phyloP scores from a whole-genome alignment of 805 yeast genomes.

The Kodamaea laetipori region DNA sequence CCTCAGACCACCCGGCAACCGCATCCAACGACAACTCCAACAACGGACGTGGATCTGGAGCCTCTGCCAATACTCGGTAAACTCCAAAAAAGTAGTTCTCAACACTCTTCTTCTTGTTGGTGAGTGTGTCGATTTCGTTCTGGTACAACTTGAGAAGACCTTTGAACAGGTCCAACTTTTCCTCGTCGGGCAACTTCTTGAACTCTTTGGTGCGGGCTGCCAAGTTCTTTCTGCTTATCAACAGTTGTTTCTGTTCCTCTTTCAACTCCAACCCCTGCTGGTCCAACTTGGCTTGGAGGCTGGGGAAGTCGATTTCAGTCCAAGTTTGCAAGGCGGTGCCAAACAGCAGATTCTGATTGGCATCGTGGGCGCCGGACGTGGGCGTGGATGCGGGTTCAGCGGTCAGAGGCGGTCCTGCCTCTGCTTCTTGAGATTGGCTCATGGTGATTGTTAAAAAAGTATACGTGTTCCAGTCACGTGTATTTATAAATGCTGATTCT shows the following conservation, averaged over 20 bases:
- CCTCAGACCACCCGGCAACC: conserved; percentile 55
- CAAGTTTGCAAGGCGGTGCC: conserved; percentile 63
- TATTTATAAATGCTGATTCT: too few species aligned
- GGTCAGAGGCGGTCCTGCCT: background rate
- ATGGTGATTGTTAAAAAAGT: background rate
- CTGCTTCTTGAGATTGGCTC: conserved; percentile 1
- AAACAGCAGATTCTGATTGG: conserved; percentile 1
- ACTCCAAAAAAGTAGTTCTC: conserved; percentile 74
- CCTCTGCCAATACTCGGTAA: conserved; percentile 78
- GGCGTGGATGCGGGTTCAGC: background rate
- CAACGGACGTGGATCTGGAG: conserved; percentile 90
- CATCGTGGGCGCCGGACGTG: background rate
- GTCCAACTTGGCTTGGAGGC: conserved; percentile 73
- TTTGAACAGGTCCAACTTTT: conserved; percentile 66
- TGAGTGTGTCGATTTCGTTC: conserved; percentile 80
- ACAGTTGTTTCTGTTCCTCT: conserved; percentile 65
- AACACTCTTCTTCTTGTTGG: conserved; percentile 71
- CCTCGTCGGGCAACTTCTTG: conserved; percentile 66
- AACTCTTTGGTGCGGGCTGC: conserved; percentile 87
- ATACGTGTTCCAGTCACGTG: too few species aligned
- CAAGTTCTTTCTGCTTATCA: conserved; percentile 70
- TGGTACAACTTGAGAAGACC: conserved; percentile 77
- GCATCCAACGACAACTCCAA: conserved; percentile 70
- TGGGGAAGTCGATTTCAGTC: conserved; percentile 71
- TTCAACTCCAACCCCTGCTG: conserved; percentile 71